A percentile compares a stretch with the other conserved stretches of the same genome.
Conservation (phyloP, 2,329 filamentous ascomycete species). For the Tolypocladium endophyticum region DNA sequence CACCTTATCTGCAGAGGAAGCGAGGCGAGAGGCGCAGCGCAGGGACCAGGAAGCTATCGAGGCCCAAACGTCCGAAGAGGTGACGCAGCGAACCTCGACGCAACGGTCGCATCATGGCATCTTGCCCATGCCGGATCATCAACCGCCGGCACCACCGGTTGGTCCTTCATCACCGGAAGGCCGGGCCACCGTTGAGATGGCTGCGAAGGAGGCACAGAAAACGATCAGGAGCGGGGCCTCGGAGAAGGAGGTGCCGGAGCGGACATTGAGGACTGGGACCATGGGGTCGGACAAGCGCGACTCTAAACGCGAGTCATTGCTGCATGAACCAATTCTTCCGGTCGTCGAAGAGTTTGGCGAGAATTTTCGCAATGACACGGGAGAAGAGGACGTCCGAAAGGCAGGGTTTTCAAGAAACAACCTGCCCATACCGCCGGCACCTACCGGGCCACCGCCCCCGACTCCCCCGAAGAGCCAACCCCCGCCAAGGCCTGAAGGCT, state of each 20-base stretch:
- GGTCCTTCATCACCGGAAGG: conserved; percentile 24
- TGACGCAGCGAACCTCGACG: conserved; percentile 27
- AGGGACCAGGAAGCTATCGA: conserved; percentile 50
- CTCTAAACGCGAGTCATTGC: conserved; percentile 45
- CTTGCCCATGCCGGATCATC: conserved; percentile 35
- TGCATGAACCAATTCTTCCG: conserved; percentile 53
- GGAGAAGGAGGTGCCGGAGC: conserved; percentile 48
- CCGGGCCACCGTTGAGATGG: conserved; percentile 28
- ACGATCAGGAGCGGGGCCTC: conserved; percentile 19
- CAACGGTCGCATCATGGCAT: conserved; percentile 20
- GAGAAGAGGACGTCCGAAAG: conserved; percentile 28
- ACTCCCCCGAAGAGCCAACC: conserved; percentile 20
- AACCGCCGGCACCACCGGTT: conserved; percentile 29
- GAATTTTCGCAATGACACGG: conserved; percentile 41
- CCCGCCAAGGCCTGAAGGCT: conserved; percentile 31
- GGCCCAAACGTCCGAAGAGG: conserved; percentile 21
- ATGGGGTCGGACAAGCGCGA: conserved; percentile 35
- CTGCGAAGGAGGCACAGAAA: conserved; percentile 25
- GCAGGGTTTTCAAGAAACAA: conserved; percentile 23
- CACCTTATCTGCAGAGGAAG: conserved; percentile 84
- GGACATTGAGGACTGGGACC: conserved; percentile 37
- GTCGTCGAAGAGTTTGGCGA: conserved; percentile 89
- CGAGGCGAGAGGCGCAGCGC: conserved; percentile 50
- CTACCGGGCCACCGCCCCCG: conserved; percentile 30
- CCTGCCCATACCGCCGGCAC: conserved; percentile 23